Evolutionary conservation across 2,329 filamentous ascomycete genomes (phyloP), one percentile per base, ranked within the genome.

Genomic region (Alternaria arborescens): DNA sequence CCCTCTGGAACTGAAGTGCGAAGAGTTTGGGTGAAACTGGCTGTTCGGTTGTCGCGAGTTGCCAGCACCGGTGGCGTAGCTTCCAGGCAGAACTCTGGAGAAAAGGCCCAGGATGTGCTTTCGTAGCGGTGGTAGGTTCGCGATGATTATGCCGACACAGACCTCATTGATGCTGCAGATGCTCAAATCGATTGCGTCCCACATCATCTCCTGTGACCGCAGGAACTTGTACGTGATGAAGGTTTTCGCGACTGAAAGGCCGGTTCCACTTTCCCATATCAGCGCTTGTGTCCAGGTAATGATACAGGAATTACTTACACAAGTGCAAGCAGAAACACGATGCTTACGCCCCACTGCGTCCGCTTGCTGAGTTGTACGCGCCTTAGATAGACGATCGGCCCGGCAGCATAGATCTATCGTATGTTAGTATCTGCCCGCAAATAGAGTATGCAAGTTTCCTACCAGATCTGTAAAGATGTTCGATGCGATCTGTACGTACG

Each of bases 101-200:
- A 42, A 16, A 36, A 47, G 20, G 14, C 0, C 24, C 43, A 51
- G 38, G 16, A 67, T 52, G 14, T 48, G 42, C 18, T 60, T 69
- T 20, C 62, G 62, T 8, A 67, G 51, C 3, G 61, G 62, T 14
- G 62, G 66, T 8, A 67, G 62, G 26, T 65, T 67, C 7, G 60
- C 55, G 22, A 64, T 47, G 36, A 65, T 53, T 32, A 69, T 63
- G 16, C 62, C 61, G 36, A 67, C 50, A n/a, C 57, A 62, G 28
- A 67, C 57, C 48, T 67, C 62, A 36, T 60, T 62, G 40, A 58
- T 56, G 40, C 52, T 56, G 55, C 60, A 68, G 44, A 68, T 64
- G 47, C 47, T 57, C 1, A 67, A 20, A 40, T 58, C 54, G 40
- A 63, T 58, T 14, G 58, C 51, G 18, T 64, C 58, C 52, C 62